A percentile compares a stretch with the other conserved stretches of the same genome.
These are phyloP conservation scores for Bolboschoenus planiculmis DNA, from an alignment of 176 grass and related monocot species.

Conservation along the genomic window DNA sequence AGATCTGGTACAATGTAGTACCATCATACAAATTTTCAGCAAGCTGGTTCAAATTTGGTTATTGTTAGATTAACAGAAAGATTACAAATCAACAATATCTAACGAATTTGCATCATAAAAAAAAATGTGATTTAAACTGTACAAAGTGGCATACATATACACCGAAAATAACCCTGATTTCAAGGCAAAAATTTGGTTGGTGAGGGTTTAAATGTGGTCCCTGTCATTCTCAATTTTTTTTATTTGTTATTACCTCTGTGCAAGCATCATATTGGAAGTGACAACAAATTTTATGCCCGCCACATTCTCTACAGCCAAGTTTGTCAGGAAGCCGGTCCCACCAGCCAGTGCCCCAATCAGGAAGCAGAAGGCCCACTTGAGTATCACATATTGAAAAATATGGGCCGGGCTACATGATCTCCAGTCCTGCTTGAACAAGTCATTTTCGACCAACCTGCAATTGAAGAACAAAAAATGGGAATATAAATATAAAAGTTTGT, in stretches of 20 bases:
- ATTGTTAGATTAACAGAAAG: background rate
- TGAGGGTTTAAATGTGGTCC: background rate
- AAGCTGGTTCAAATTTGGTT: background rate
- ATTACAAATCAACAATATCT: background rate
- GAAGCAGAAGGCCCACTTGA: conserved; percentile 90
- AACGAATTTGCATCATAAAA: background rate
- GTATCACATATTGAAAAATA: conserved; percentile 63
- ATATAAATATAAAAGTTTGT: background rate
- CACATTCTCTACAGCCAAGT: conserved; percentile 88
- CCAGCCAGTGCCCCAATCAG: conserved; percentile 54
- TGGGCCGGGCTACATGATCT: conserved; percentile 36
- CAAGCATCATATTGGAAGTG: conserved; percentile 76
- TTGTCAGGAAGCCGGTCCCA: conserved; percentile 54
- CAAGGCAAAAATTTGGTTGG: background rate
- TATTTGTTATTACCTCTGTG: conserved; percentile 30
- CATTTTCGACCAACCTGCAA: conserved; percentile 81
- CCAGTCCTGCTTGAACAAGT: conserved; percentile 94
- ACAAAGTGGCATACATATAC: background rate
- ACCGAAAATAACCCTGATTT: background rate
- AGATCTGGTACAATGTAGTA: background rate
- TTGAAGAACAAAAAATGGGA: background rate
- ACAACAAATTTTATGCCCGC: conserved; percentile 83
- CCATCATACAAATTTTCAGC: background rate
- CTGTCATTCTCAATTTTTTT: background rate
- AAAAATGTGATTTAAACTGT: background rate